Base-by-base conservation (phyloP, 345 rosid species). In the Corchorus capsularis region DNA sequence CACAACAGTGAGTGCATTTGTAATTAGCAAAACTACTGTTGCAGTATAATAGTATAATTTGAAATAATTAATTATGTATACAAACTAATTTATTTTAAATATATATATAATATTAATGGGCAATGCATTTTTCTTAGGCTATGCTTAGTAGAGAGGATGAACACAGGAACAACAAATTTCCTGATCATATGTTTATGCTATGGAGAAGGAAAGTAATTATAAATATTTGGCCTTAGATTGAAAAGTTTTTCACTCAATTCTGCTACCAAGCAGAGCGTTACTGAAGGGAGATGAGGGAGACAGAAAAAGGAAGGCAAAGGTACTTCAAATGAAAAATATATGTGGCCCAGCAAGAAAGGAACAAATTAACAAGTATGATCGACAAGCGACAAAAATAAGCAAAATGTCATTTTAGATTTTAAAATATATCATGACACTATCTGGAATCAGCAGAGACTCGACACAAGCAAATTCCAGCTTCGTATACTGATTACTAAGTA, bases 231-330 rank as follows among this genome's bases (percentile, higher is more conserved):
- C 63, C 16, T 22, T 22, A 10, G 35, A 59, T 59, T 64, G 52
- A 41, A n/a, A 43, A 43, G 69, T 43, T 10, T n/a, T 41, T 34
- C 52, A 41, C 34, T 65, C 17, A 19, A 19, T 11, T 34, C 34
- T 65, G 41, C 69, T 43, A 19, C 34, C 0, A 17, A 7, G 34
- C 34, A 65, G 19, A 65, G 17, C 34, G 10, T 74, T 37, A 64
- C 10, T 37, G 39, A 75, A n/a, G 56, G 62, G 11, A 35, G 20
- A 49, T 16, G 49, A 63, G 60, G 70, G 69, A 27, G 22, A 46
- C 62, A 11, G 49, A 16, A 56, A 53, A 19, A 63, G 45, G 57
- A 75, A 55, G 22, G 65, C 22, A 56, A 65, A 75, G 64, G 46
- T 43, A 54, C 41, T 65, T 75, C 5, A 54, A 54, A 43, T 39